Base-by-base conservation (phyloP, 1,284 basidiomycete genomes). In the Exobasidium cylindrosporum region DNA sequence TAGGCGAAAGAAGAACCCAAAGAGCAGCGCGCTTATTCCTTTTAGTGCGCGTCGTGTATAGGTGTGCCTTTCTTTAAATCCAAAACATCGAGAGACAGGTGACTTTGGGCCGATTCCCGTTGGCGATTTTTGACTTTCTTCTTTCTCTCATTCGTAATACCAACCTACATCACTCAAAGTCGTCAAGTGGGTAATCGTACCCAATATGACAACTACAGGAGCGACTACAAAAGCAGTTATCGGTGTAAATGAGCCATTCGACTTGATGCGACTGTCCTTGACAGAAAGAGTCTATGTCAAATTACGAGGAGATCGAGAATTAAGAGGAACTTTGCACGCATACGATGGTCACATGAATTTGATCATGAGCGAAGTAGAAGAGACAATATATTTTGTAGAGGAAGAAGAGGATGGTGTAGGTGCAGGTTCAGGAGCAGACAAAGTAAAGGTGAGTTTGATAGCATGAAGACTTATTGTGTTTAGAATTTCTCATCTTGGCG, bases 311-410 rank as follows among this genome's bases (percentile, higher is more conserved):
- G 96, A 98, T 81, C 86, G 96, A 52, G 90, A 97, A 73, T 83
- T 99, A 50, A 87, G 89, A 6, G 96, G 96, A 17, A 88, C 96
- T 60, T 83, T 99, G 59, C 96, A 99, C 83, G 95, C 96, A 21
- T 98, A 98, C 80, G 96, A 99, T 82, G 94, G 94, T 26, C 96
- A 99, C 82, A 97, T 98, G 95, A 99, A 99, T 81, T 84, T 98
- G 74, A 97, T 99, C 66, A 84, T 98, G 68, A 95, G 90, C 67
- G 91, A 97, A 77, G 96, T 97, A 7, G 94, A 97, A 79, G 96
- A 99, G 67, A 61, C 72, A n/a, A 74, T 78, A 53, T 78, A 76
- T 60, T 69, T 73, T n/a, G 70, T 79, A 10, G 72, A 78, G 35
- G 49, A 75, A 45, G 74, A 81, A 58, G 83, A 84, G 46, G 81